Base-by-base conservation (phyloP, 805 yeast species). In the Lipomyces kockii region DNA sequence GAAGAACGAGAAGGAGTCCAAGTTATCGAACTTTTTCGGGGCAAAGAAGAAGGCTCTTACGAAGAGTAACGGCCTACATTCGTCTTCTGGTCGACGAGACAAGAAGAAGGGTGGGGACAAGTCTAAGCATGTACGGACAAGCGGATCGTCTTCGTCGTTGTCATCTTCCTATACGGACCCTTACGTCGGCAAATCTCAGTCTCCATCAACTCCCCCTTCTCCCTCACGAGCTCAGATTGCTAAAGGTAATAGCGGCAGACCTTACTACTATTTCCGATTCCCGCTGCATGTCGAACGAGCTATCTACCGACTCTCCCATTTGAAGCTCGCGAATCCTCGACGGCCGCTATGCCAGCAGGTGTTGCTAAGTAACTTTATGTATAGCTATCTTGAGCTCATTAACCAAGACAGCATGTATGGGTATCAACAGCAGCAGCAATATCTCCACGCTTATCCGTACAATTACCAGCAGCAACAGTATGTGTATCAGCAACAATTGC, bases 211-310 rank as follows among this genome's bases (percentile, higher is more conserved):
- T 6, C 51, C 61, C n/a, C 61, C 61, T n/a, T 58, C 67, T 32
- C 56, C 20, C 12, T 51, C 61, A 14, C 58, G n/a, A 22, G 34
- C 34, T 25, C 55, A 34, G 29, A 25, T 20, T 14, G 29, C 20
- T 39, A 58, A 14, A 11, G 64, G 27, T 51, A 22, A 17, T n/a
- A 12, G 20, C 46, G 51, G 57, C 34, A 12, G 53, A 25, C 32
- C 58, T 35, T 72, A 63, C 46, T 71, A 69, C 54, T 74, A 72
- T 57, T 53, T 66, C 74, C 82, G 99, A 70, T 90, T 91, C 77
- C 98, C 98, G 0, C 87, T 95, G 58, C 97, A 94, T 78, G 97
- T 95, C 56, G 99, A 95, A 78, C 84, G 99, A 53, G 99, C 99
- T 0, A 90, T 95, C 61, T 95, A 95, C 78, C 82, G 99, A 65